These are phyloP conservation scores for Gynochthodes officinalis DNA, from an alignment of 257 asterid genomes.

Conservation along the genomic window DNA sequence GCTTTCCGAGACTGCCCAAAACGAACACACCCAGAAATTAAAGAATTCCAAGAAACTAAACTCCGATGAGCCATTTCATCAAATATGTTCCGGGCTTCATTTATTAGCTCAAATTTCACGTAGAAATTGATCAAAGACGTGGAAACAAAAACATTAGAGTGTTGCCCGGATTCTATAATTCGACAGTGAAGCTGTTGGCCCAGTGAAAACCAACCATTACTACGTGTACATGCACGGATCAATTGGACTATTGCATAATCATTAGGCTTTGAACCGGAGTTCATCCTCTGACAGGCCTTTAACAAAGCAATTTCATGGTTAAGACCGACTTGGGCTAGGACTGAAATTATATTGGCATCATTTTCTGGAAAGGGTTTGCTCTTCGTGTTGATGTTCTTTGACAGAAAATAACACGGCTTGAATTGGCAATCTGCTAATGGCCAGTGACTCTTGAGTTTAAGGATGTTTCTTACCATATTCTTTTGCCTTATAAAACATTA, in stretches of 20 bases:
- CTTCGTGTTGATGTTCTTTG: conserved; percentile 16
- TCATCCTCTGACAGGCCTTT: conserved; percentile 30
- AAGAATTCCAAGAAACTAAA: conserved; percentile 80
- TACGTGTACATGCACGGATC: conserved; percentile 49
- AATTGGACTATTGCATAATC: conserved; percentile 43
- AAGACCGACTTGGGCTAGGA: conserved; percentile 17
- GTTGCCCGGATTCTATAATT: conserved; percentile 47
- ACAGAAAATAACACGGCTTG: neutral
- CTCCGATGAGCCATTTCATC: conserved; percentile 64
- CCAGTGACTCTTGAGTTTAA: conserved; percentile 8
- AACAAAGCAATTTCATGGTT: conserved; percentile 23
- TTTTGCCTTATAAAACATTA: no score
- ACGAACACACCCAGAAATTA: conserved; percentile 70
- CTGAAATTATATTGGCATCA: conserved; percentile 9
- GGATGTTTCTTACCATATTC: conserved; percentile 8
- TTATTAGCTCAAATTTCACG: conserved; percentile 36
- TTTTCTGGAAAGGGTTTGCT: conserved; percentile 15
- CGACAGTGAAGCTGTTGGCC: conserved; percentile 65
- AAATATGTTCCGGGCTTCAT: conserved; percentile 48
- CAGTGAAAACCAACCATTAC: conserved; percentile 32
- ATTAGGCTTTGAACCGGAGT: conserved; percentile 40
- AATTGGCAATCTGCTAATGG: neutral
- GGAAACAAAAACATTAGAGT: conserved; percentile 38
- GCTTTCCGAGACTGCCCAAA: conserved; percentile 59
- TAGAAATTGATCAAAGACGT: conserved; percentile 50